These are phyloP conservation scores for Daedaleopsis nitida DNA, from an alignment of 768 basidiomycete genomes.

Conservation along the genomic window DNA sequence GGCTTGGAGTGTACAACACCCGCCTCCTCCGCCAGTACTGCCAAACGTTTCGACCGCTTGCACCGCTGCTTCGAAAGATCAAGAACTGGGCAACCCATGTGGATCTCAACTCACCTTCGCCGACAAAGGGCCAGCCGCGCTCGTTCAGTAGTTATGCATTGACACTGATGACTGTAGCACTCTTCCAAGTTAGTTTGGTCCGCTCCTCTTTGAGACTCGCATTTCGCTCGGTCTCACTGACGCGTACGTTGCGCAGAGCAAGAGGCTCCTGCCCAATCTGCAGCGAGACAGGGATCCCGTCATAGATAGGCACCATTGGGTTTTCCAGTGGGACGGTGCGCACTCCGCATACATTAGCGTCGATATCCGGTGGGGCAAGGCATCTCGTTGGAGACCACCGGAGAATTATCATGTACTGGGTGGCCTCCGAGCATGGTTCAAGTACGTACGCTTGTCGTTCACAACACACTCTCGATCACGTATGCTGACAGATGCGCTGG, in stretches of 20 bases:
- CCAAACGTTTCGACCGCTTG: constrained; percentile 44
- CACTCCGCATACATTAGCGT: constrained; percentile 10
- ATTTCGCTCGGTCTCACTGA: neutral
- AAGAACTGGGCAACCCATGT: constrained; percentile 63
- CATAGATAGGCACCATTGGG: constrained; percentile 34
- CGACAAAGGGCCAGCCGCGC: constrained; percentile 21
- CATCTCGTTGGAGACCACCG: too few species aligned
- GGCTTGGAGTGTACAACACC: constrained; percentile 55
- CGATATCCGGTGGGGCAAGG: constrained; percentile 21
- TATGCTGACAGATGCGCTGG: neutral
- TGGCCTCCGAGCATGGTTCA: neutral
- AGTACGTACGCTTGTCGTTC: neutral
- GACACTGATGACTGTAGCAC: constrained; percentile 60
- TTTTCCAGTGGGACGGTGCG: neutral
- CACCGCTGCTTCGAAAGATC: constrained; percentile 46
- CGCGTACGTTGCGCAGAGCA: constrained; percentile 34
- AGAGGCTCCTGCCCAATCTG: constrained; percentile 51
- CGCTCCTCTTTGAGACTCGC: neutral
- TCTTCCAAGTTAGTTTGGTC: constrained; percentile 50
- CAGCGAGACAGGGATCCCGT: constrained; percentile 37
- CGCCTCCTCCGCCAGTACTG: constrained; percentile 54
- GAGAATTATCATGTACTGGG: too few species aligned
- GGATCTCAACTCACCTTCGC: constrained; percentile 48
- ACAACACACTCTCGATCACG: neutral
- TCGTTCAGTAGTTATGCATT: constrained; percentile 67